Evolutionary conservation across 2,329 filamentous ascomycete species (phyloP).

Genomic region (Aureobasidium subglaciale): DNA sequence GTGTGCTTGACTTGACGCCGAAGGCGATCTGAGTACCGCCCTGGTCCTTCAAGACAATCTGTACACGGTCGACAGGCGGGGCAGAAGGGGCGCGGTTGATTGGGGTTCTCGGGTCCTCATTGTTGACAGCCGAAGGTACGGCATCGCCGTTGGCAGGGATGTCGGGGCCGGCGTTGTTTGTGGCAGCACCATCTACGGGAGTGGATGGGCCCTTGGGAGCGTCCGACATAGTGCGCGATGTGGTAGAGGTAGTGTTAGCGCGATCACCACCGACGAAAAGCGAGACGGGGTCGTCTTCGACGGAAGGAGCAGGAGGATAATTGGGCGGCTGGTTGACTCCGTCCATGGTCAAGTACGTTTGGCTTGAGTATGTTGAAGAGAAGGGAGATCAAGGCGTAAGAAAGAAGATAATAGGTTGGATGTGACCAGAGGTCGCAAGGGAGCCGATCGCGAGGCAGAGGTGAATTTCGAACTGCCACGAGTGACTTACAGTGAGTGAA

Average conservation of each 20-base stretch:
- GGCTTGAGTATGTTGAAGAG: neutral
- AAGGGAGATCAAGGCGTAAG: neutral
- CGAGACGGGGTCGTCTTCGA: neutral
- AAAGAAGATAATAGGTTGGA: no score
- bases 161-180: neutral
- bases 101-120: neutral
- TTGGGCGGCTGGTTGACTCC: neutral
- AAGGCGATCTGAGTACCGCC: neutral
- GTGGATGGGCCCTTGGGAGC: neutral
- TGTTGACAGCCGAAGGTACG: neutral
- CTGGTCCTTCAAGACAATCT: constrained; percentile 5
- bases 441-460: no score
- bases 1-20: neutral
- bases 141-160: neutral
- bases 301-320: neutral
- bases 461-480: no score
- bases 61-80: neutral
- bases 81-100: neutral
- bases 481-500: no score
- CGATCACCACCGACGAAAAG: neutral
- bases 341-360: neutral
- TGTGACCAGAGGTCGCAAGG: no score
- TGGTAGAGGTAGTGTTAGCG: neutral
- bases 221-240: neutral
- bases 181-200: neutral